Evolutionary conservation across 2,329 filamentous ascomycete species (phyloP).

Genomic region (Coniella vitis): DNA sequence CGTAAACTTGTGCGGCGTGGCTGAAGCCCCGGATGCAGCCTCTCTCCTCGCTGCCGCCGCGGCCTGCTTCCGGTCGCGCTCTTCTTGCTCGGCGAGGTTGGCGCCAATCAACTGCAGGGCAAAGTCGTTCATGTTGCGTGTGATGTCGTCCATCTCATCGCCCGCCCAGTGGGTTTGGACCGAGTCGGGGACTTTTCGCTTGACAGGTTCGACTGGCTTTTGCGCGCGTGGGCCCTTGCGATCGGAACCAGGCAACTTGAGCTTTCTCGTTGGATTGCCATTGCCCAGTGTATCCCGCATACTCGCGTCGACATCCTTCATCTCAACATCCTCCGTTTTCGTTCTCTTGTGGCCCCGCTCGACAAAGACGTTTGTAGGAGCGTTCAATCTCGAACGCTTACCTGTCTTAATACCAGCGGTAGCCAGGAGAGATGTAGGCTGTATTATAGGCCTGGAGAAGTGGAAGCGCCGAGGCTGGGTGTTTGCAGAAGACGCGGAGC

Average conservation of each 20-base stretch:
- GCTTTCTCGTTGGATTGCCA: constrained; percentile 23
- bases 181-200: constrained; percentile 25
- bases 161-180: constrained; percentile 26
- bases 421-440: constrained; percentile 23
- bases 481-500: constrained; percentile 5
- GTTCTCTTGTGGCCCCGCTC: constrained; percentile 38
- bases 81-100: constrained; percentile 42
- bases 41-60: constrained; percentile 14
- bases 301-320: constrained; percentile 7
- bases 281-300: constrained; percentile 15
- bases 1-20: constrained; percentile 37
- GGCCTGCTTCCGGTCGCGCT: constrained; percentile 19
- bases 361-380: constrained; percentile 43
- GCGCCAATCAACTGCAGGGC: constrained; percentile 51
- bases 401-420: constrained; percentile 24
- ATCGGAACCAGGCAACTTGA: constrained; percentile 29
- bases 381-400: constrained; percentile 33
- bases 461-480: constrained; percentile 47
- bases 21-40: constrained; percentile 16
- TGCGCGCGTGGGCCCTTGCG: constrained; percentile 14
- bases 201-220: constrained; percentile 17
- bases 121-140: constrained; percentile 51
- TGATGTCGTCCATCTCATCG: constrained; percentile 42
- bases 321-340: constrained; percentile 12
- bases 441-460: constrained; percentile 42